Evolutionary conservation across 2,329 filamentous ascomycete genomes (phyloP).

Genomic region (Cordyceps militaris): DNA sequence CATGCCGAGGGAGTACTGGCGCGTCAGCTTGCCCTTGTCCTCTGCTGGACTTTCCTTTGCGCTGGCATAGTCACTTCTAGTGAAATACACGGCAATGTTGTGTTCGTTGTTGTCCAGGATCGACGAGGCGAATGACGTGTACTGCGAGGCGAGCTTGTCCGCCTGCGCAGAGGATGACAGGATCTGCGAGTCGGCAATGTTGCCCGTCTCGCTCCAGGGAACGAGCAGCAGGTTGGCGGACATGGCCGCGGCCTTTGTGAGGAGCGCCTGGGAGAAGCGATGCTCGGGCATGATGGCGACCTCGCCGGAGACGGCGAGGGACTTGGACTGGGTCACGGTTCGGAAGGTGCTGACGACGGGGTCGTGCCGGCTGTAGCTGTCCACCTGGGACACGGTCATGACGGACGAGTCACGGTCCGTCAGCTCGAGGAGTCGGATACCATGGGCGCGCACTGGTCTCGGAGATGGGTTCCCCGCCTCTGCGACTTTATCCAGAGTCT

Average conservation of each 20-base stretch:
- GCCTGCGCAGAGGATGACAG: slow-evolving; percentile 23
- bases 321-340: slow-evolving; percentile 76
- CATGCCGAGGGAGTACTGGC: slow-evolving; percentile 53
- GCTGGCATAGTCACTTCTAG: slow-evolving; percentile 36
- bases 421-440: slow-evolving; percentile 77
- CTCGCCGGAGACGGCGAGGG: slow-evolving; percentile 72
- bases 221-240: slow-evolving; percentile 69
- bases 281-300: slow-evolving; percentile 72
- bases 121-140: slow-evolving; percentile 66
- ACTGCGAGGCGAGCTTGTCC: slow-evolving; percentile 40
- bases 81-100: slow-evolving; percentile 73
- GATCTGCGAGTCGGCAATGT: slow-evolving; percentile 57
- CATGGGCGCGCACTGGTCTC: slow-evolving; percentile 62
- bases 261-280: slow-evolving; percentile 72
- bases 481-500: slow-evolving; percentile 14
- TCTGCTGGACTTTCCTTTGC: slow-evolving; percentile 38
- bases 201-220: slow-evolving; percentile 83
- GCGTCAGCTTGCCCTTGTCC: slow-evolving; percentile 35
- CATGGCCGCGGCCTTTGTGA: slow-evolving; percentile 62
- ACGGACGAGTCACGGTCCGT: slow-evolving; percentile 91
- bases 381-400: slow-evolving; percentile 83
- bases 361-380: slow-evolving; percentile 65
- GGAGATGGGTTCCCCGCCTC: slow-evolving; percentile 16
- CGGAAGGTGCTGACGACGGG: slow-evolving; percentile 88
- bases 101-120: slow-evolving; percentile 57